These are phyloP conservation scores for Elongisporangium undulatum DNA, from an alignment of 352 stramenopile species.

Conservation along the genomic window DNA sequence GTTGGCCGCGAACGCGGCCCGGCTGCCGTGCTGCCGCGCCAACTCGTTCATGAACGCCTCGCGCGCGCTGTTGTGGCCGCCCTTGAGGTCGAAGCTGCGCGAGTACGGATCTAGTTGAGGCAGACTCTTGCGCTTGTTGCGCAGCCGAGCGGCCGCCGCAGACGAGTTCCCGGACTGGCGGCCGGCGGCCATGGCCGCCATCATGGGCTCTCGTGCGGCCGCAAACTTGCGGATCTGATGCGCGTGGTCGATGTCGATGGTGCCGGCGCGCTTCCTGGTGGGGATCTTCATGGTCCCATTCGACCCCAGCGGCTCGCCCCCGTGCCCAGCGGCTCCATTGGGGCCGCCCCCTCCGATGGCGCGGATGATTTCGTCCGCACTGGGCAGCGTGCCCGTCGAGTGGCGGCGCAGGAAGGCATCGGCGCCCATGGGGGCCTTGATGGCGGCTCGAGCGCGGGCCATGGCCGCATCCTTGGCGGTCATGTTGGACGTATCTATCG, in stretches of 20 bases:
- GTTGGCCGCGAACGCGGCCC: not conserved
- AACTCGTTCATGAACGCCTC: not conserved
- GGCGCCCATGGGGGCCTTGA: slow-evolving; percentile 21
- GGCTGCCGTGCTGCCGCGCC: not conserved
- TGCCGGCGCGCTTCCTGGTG: slow-evolving; percentile 8
- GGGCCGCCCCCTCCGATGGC: not conserved
- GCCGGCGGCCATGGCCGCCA: not conserved
- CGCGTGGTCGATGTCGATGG: slow-evolving; percentile 12
- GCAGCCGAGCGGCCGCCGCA: slow-evolving; percentile 8
- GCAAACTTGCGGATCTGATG: slow-evolving; percentile 8
- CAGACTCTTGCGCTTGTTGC: slow-evolving; percentile 37
- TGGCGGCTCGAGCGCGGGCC: not conserved
- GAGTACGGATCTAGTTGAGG: slow-evolving; percentile 17
- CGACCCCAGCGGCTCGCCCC: not conserved
- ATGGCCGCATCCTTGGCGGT: not conserved
- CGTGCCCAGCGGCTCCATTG: not conserved
- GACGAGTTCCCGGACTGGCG: slow-evolving; percentile 1
- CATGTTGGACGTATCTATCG: not conserved
- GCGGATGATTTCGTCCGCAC: slow-evolving; percentile 7
- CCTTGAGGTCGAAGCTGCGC: not conserved
- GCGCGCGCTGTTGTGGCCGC: not conserved
- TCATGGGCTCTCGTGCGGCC: slow-evolving; percentile 4
- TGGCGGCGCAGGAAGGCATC: slow-evolving; percentile 29
- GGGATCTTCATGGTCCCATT: not conserved
- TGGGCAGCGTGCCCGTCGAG: slow-evolving; percentile 40